Evolutionary conservation across 768 basidiomycete species (phyloP).

Genomic region (Mycena crocata): DNA sequence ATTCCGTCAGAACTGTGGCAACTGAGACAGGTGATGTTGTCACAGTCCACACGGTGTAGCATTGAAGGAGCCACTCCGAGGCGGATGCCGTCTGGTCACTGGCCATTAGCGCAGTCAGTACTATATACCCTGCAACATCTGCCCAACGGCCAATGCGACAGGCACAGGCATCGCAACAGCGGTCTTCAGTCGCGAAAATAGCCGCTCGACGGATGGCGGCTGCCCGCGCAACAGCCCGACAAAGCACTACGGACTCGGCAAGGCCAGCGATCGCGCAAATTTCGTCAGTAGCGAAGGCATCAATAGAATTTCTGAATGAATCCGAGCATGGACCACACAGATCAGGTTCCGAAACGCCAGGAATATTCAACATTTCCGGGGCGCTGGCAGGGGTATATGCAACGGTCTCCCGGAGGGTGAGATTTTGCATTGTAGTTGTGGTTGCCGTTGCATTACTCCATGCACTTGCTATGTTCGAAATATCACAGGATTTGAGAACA

Average conservation of each 20-base stretch:
- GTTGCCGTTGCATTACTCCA: not conserved
- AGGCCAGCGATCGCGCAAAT: not conserved
- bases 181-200: not conserved
- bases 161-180: constrained; percentile 14
- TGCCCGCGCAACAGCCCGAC: not conserved
- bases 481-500: not conserved
- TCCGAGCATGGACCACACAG: not conserved
- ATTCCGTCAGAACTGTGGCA: constrained; percentile 8
- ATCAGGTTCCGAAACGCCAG: not conserved
- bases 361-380: not conserved
- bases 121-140: not conserved
- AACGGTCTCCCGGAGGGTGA: not conserved
- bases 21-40: constrained; percentile 4
- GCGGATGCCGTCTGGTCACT: not conserved
- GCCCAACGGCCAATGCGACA: constrained; percentile 17
- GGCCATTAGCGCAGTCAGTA: constrained; percentile 1
- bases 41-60: constrained; percentile 10
- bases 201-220: constrained; percentile 3
- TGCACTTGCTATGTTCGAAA: not conserved
- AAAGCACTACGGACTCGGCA: not conserved
- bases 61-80: constrained; percentile 13
- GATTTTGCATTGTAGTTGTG: not conserved
- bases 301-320: not conserved
- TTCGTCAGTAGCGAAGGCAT: not conserved
- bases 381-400: not conserved